Evolutionary conservation across 192 early-diverging fungal species (phyloP), one percentile per base, ranked within the genome.

Genomic region (Spizellomyces punctatus): DNA sequence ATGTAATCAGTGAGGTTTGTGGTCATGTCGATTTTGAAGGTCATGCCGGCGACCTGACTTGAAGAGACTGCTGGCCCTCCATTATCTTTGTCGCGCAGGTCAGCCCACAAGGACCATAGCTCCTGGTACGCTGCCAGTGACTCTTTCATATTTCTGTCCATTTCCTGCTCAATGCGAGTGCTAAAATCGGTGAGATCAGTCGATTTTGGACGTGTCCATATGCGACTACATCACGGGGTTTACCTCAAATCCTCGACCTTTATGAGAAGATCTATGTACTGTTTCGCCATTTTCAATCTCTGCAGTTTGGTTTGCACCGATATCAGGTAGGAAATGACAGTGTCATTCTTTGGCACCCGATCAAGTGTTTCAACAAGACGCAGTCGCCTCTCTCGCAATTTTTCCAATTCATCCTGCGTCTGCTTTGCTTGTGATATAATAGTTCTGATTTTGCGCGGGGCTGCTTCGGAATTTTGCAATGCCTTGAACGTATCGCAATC

Each of bases 211-310:
- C 41, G 16, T 43, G 16, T 14, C 17, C 17, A 22, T n/a, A 41
- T 55, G 50, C 6, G 9, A 50, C 19, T 9, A 0, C 52, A 19
- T 10, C 21, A 36, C 27, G 27, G 1, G 27, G 27, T 0, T 6
- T 55, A 75, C 73, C 73, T 75, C 45, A 75, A 36, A 10, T 10
- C 48, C 16, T 75, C 66, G 6, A 63, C 60, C 46, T 62, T 69
- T 8, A 69, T 12, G 36, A 75, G 46, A 7, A 49, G 10, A 12
- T 61, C 60, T 6, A 75, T 50, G 42, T 75, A 75, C 6, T 49
- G 41, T 55, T 63, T 59, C 5, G 73, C 73, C 10, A 52, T 21
- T 27, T 69, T 41, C 49, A 67, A 46, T 21, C 50, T 46, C 59
- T 47, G 4, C 10, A 75, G 42, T 49, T 68, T 75, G 21, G 17